These are phyloP conservation scores for Candida sp. DNA, from an alignment of 1,139 yeast species.

Conservation along the genomic window DNA sequence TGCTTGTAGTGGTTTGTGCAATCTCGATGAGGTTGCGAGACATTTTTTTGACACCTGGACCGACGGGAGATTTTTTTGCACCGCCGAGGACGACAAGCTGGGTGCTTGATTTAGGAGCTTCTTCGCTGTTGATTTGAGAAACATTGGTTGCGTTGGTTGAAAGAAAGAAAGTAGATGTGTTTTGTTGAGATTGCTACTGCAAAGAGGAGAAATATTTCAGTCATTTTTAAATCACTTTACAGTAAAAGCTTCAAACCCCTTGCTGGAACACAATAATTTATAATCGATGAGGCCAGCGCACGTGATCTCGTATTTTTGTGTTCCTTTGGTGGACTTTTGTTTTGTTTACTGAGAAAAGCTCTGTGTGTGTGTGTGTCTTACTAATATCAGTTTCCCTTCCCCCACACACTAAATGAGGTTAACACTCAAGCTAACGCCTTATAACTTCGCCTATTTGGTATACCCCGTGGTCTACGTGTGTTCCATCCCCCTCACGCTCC, in stretches of 20 bases:
- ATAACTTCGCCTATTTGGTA: constrained; percentile 7
- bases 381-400: neutral
- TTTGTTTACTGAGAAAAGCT: no score
- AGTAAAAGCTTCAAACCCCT: neutral
- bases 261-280: neutral
- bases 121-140: neutral
- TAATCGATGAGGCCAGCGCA: constrained; percentile 3
- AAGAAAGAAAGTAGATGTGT: neutral
- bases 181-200: neutral
- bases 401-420: neutral
- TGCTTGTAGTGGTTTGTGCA: constrained; percentile 14
- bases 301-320: constrained; percentile 1
- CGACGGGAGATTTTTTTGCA: neutral
- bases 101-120: no score
- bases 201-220: neutral
- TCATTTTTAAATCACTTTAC: neutral
- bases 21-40: constrained; percentile 1
- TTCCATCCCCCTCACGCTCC: constrained; percentile 20
- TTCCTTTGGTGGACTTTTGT: no score
- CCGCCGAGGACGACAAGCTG: neutral
- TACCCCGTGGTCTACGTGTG: constrained; percentile 20
- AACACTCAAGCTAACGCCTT: constrained; percentile 2
- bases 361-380: neutral
- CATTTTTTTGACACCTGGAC: neutral
- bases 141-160: neutral